Evolutionary conservation across 2,329 filamentous ascomycete genomes (phyloP).

Genomic region (Ophiostoma australiae): DNA sequence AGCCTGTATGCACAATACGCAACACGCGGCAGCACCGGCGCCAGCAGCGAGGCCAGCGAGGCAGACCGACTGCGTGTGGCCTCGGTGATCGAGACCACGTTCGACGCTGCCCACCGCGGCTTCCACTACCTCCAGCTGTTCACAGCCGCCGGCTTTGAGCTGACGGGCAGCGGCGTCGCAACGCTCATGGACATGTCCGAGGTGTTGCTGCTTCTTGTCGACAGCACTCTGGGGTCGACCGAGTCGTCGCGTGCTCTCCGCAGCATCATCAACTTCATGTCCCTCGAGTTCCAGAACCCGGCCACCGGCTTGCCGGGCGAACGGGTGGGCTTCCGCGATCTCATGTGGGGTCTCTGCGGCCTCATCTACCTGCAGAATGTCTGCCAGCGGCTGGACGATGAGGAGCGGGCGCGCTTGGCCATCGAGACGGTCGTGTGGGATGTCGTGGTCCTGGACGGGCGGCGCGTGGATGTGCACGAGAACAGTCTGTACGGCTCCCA

Average conservation of each 20-base stretch:
- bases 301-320: conserved; percentile 56
- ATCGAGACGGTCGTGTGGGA: conserved; percentile 61
- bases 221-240: conserved; percentile 63
- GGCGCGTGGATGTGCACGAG: conserved; percentile 51
- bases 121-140: conserved; percentile 27
- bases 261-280: conserved; percentile 59
- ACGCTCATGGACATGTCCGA: conserved; percentile 46
- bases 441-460: conserved; percentile 57
- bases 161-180: conserved; percentile 26
- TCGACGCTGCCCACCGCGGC: conserved; percentile 25
- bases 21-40: not conserved
- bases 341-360: conserved; percentile 57
- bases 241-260: conserved; percentile 64
- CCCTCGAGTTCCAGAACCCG: conserved; percentile 60
- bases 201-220: conserved; percentile 53
- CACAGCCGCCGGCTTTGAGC: conserved; percentile 27
- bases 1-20: conserved; percentile 37
- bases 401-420: conserved; percentile 44
- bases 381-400: conserved; percentile 48
- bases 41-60: conserved; percentile 11
- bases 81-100: conserved; percentile 43
- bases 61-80: conserved; percentile 37
- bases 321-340: conserved; percentile 54
- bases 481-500: conserved; percentile 34
- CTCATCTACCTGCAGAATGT: conserved; percentile 58